These are phyloP conservation scores for Xylariaceae sp. DNA, from an alignment of 2,329 filamentous ascomycete species.

Conservation along the genomic window DNA sequence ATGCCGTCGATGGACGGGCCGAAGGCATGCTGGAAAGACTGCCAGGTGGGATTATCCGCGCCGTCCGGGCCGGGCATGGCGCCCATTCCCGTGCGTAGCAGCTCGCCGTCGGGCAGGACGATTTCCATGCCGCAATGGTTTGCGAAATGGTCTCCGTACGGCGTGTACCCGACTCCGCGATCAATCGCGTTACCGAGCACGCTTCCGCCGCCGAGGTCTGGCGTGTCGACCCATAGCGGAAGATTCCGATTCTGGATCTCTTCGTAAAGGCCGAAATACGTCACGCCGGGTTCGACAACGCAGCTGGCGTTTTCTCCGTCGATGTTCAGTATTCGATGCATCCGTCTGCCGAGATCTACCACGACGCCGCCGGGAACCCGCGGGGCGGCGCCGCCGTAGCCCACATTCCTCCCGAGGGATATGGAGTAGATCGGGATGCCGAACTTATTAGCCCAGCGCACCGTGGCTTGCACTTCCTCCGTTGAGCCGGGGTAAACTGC, in stretches of 20 bases:
- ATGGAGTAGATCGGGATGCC: constrained; percentile 42
- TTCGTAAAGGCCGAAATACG: constrained; percentile 43
- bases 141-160: constrained; percentile 46
- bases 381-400: constrained; percentile 48
- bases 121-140: constrained; percentile 43
- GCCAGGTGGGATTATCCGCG: constrained; percentile 43
- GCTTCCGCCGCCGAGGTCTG: constrained; percentile 46
- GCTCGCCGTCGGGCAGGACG: constrained; percentile 48
- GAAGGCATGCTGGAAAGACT: constrained; percentile 44
- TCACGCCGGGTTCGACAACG: constrained; percentile 48
- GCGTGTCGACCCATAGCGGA: constrained; percentile 47
- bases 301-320: constrained; percentile 43
- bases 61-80: constrained; percentile 43
- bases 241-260: constrained; percentile 36
- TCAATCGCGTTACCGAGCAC: constrained; percentile 51
- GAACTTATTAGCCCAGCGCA: constrained; percentile 38
- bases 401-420: constrained; percentile 44
- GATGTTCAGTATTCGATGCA: constrained; percentile 45
- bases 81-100: constrained; percentile 52
- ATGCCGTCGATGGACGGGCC: constrained; percentile 47
- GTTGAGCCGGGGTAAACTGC: constrained; percentile 47
- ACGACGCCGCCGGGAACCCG: constrained; percentile 47
- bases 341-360: constrained; percentile 45
- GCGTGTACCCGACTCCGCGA: constrained; percentile 50
- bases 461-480: constrained; percentile 31